Evolutionary conservation across 1,284 basidiomycete genomes (phyloP), one percentile per base, ranked within the genome.

Genomic region (Cryptococcus jaspeensis): DNA sequence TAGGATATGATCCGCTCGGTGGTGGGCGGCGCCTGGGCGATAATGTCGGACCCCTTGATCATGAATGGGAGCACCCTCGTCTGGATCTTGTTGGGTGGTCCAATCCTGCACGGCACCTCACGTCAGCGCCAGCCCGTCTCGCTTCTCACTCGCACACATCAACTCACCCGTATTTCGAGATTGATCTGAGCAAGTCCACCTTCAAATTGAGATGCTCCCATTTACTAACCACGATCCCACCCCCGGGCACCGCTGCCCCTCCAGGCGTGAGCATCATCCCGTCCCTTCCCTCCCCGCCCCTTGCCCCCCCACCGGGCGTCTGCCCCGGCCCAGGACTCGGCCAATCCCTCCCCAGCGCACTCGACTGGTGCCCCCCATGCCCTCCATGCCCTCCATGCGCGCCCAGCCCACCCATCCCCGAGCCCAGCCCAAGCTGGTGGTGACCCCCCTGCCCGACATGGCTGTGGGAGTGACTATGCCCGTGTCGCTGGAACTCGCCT

Each of bases 1-100:
- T 99, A 99, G 54, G 92, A 92, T 35, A 95, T 94, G 70, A 99
- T 98, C 46, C 95, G 85, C 76, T 99, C 95, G 76, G 98, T 95
- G 0, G 95, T 98, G 0, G 95, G 94, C 43, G 95, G 95, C 12
- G 95, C 95, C 79, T 99, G 95, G 6, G 94, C 94, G 65, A 99
- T 97, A 68, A 98, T 95, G 69, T 99, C 96, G 43, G 90, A 86
- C 9, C 92, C 75, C 57, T 90, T 87, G 49, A 98, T 82, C 60
- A 99, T 86, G 79, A 96, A 97, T 1, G 95, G 95, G 54, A 99
- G 81, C 41, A 95, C 93, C 53, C 94, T 86, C 72, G 95, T 92
- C 78, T 99, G 95, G 61, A 98, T 96, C 81, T 98, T 99, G 79
- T 97, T 98, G 5, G 95, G 95, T 5, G 95, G 95, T 0, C 95